Percentiles rank a stretch among this genome's conserved stretches.
Conservation (phyloP, 768 basidiomycete genomes). For the Leccinellum rugosiceps region DNA sequence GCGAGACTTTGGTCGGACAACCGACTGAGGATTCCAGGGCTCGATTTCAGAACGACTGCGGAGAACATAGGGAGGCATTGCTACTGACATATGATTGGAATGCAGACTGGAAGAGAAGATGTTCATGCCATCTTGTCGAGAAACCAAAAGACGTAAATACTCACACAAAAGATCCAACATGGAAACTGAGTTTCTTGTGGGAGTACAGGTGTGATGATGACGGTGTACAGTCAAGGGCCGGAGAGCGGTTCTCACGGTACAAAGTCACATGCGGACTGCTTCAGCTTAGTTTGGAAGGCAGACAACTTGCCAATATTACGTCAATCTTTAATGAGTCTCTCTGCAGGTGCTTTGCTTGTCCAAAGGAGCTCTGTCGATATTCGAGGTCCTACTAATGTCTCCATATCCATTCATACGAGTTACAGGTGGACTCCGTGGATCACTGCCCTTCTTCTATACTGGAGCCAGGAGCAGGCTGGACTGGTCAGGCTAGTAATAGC, state of each 20-base stretch:
- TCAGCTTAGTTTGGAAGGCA: too few species aligned
- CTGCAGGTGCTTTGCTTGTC: neutral
- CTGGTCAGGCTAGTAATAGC: neutral
- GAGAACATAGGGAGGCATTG: neutral
- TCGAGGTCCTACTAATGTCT: neutral
- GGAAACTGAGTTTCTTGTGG: neutral
- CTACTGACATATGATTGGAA: conserved; percentile 49
- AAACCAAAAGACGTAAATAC: neutral
- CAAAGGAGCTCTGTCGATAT: neutral
- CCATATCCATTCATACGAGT: neutral
- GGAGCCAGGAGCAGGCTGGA: too few species aligned
- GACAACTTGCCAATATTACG: too few species aligned
- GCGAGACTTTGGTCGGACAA: conserved; percentile 56
- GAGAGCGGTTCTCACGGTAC: too few species aligned
- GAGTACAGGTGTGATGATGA: neutral
- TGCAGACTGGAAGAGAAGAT: conserved; percentile 38
- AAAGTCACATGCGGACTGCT: too few species aligned
- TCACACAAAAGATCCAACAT: conserved; percentile 12
- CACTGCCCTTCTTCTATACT: neutral
- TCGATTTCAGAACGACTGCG: conserved; percentile 11
- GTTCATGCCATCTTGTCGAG: neutral
- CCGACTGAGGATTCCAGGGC: conserved; percentile 46
- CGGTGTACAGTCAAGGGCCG: neutral
- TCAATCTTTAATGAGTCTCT: too few species aligned
- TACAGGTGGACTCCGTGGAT: neutral